Conservation (phyloP, 176 grass and related monocot species). For the Pharus latifolius region DNA sequence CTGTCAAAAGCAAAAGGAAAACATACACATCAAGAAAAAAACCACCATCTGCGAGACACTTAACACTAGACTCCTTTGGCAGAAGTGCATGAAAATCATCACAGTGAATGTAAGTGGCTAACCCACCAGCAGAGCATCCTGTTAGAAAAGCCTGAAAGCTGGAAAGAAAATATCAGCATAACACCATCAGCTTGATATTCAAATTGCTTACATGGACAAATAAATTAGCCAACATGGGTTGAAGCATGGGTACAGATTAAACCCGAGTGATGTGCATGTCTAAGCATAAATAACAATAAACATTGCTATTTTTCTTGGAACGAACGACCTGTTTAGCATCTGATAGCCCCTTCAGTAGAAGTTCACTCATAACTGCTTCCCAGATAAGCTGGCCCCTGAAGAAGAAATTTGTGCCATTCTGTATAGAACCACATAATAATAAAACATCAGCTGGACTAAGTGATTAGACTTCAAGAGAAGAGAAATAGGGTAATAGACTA, state of each 20-base stretch:
- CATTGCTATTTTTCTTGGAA: not conserved
- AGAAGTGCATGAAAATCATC: slow-evolving; percentile 58
- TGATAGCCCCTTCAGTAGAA: slow-evolving; percentile 48
- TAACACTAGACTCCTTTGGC: slow-evolving; percentile 47
- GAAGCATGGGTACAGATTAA: too few relatives aligned
- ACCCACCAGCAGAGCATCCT: slow-evolving; percentile 87
- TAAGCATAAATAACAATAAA: not conserved
- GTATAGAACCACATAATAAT: not conserved
- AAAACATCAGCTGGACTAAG: not conserved
- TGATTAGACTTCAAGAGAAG: not conserved
- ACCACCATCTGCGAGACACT: slow-evolving; percentile 75
- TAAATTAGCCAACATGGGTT: too few relatives aligned
- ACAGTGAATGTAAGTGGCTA: slow-evolving; percentile 82
- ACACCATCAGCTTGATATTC: slow-evolving; percentile 21
- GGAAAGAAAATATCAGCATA: slow-evolving; percentile 32
- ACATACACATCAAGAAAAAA: slow-evolving; percentile 91
- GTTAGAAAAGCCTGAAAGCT: slow-evolving; percentile 78
- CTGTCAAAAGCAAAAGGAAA: not conserved
- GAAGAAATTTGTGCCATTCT: slow-evolving; percentile 55
- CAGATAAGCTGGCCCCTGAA: slow-evolving; percentile 72
- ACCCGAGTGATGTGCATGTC: too few relatives aligned
- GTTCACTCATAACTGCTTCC: slow-evolving; percentile 71
- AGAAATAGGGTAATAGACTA: slow-evolving; percentile 4
- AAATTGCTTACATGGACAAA: not conserved
- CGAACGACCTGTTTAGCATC: slow-evolving; percentile 72